phyloP scores from a whole-genome alignment of 768 basidiomycete species.

The Naganishia vaughanmartiniae region DNA sequence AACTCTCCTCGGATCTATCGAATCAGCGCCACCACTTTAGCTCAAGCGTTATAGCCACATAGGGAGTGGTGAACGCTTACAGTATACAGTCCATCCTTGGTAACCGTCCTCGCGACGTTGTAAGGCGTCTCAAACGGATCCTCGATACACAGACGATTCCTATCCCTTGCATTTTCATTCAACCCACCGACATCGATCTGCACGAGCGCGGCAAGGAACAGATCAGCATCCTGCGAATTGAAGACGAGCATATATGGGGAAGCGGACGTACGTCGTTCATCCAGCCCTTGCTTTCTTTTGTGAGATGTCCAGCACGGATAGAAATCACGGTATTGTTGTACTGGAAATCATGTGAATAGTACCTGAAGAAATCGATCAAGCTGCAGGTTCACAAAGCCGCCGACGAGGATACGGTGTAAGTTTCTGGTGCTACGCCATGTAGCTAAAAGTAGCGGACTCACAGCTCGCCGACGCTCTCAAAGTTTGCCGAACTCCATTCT shows the following conservation, averaged over 20 bases:
- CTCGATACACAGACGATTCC: slow-evolving; percentile 96
- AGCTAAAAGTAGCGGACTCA: slow-evolving; percentile 57
- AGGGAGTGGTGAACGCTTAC: slow-evolving; percentile 55
- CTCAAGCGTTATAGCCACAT: neutral
- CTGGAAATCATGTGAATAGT: slow-evolving; percentile 86
- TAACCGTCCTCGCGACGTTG: slow-evolving; percentile 95
- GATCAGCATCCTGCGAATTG: neutral
- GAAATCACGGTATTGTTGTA: slow-evolving; percentile 90
- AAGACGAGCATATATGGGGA: too few relatives aligned
- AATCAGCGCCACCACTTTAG: neutral
- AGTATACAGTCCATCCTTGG: slow-evolving; percentile 90
- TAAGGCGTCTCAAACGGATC: slow-evolving; percentile 96
- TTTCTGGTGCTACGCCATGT: slow-evolving; percentile 1
- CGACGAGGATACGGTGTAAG: slow-evolving; percentile 28
- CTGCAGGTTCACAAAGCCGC: too few relatives aligned
- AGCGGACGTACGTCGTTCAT: slow-evolving; percentile 76
- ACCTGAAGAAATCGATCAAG: slow-evolving; percentile 95
- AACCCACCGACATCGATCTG: slow-evolving; percentile 53
- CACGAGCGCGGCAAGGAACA: slow-evolving; percentile 4
- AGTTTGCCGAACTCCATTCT: slow-evolving; percentile 91
- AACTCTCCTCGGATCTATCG: slow-evolving; percentile 92
- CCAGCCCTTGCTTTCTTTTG: slow-evolving; percentile 93
- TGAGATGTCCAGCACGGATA: slow-evolving; percentile 80
- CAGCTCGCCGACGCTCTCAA: slow-evolving; percentile 89
- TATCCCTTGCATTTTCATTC: slow-evolving; percentile 62